phyloP scores from a whole-genome alignment of 331 rosid species.

The Quercus phellos region DNA sequence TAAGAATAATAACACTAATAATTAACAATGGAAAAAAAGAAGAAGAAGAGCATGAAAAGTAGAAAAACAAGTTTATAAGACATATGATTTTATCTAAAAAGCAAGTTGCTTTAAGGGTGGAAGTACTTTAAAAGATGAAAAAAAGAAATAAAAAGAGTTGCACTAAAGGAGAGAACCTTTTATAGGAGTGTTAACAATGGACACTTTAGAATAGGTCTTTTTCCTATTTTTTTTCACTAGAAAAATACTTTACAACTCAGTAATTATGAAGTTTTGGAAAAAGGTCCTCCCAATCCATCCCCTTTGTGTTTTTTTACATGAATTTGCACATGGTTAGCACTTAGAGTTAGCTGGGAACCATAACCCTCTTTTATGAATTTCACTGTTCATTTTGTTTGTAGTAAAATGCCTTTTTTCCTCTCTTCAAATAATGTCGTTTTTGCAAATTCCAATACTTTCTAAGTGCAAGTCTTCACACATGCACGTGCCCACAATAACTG shows the following conservation, averaged over 20 bases:
- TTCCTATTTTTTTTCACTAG: not conserved
- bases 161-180: conserved; percentile 41
- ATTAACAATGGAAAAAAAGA: not conserved
- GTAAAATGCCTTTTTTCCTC: not conserved
- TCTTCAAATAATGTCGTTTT: not conserved
- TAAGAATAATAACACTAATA: not conserved
- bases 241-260: conserved; percentile 21
- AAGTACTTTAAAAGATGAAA: conserved; percentile 1
- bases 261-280: conserved; percentile 16
- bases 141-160: conserved; percentile 13
- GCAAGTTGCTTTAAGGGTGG: conserved; percentile 24
- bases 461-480: too few relatives aligned
- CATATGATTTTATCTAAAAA: not conserved
- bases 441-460: too few relatives aligned
- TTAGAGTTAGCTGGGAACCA: conserved; percentile 9
- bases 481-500: too few relatives aligned
- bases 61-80: conserved; percentile 6
- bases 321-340: conserved; percentile 20
- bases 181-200: conserved; percentile 11
- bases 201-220: conserved; percentile 3
- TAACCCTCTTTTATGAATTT: not conserved
- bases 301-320: not conserved
- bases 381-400: not conserved
- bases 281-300: not conserved
- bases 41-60: not conserved